Conservation (phyloP, 306 rosid genomes). For the Hippophae gyantsensis region DNA sequence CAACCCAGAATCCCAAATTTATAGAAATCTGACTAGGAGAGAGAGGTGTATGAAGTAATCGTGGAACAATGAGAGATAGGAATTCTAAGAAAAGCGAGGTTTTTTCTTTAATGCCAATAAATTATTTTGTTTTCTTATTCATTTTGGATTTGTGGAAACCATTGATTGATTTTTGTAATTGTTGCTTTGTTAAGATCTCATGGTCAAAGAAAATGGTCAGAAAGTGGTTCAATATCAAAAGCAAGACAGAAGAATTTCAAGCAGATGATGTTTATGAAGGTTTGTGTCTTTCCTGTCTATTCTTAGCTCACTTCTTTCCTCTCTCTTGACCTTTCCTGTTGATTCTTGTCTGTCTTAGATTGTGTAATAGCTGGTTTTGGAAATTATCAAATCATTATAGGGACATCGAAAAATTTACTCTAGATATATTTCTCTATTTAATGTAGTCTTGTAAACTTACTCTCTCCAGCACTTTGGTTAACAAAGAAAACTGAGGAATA, state of each 20-base stretch:
- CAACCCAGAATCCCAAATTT: conserved; percentile 22
- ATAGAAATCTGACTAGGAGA: conserved; percentile 15
- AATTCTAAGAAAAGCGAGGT: conserved; percentile 92
- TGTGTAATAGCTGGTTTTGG: conserved; percentile 9
- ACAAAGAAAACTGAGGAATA: conserved; percentile 5
- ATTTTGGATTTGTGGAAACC: conserved; percentile 18
- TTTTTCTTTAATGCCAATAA: conserved; percentile 21
- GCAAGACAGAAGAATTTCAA: conserved; percentile 71
- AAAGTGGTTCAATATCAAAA: conserved; percentile 87
- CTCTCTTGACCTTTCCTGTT: background rate
- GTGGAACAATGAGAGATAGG: conserved; percentile 77
- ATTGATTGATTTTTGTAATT: conserved; percentile 34
- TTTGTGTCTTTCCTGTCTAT: conserved; percentile 5
- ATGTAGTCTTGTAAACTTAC: conserved; percentile 16
- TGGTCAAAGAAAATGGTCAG: conserved; percentile 99
- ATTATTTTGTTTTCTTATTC: conserved; percentile 18
- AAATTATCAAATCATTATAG: conserved; percentile 7
- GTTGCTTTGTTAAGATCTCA: conserved; percentile 71
- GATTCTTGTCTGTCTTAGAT: conserved; percentile 14
- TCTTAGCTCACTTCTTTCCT: no score
- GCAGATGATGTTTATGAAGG: conserved; percentile 73
- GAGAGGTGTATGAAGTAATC: conserved; percentile 56
- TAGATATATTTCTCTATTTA: conserved; percentile 2
- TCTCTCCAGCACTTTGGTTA: background rate
- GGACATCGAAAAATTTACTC: conserved; percentile 6